Evolutionary conservation across 2,329 filamentous ascomycete genomes (phyloP).

Genomic region (Exophiala aquamarina): DNA sequence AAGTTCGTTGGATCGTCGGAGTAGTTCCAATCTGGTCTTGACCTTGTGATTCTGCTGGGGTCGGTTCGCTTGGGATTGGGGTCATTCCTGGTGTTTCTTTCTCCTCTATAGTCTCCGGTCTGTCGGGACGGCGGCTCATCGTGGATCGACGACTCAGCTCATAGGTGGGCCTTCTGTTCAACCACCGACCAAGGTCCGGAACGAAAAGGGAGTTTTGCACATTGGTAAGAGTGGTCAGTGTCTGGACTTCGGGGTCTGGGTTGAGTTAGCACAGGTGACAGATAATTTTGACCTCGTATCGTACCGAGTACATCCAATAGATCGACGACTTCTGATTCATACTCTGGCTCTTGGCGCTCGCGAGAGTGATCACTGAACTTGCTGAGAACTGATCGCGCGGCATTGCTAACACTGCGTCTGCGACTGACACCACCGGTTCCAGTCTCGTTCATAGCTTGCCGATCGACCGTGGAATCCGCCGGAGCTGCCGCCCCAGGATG

Average conservation of each 20-base stretch:
- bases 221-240: slow-evolving; percentile 80
- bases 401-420: slow-evolving; percentile 23
- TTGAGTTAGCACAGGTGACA: slow-evolving; percentile 29
- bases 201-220: slow-evolving; percentile 88
- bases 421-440: slow-evolving; percentile 14
- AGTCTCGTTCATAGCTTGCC: slow-evolving; percentile 17
- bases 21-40: slow-evolving; percentile 14
- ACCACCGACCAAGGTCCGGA: slow-evolving; percentile 71
- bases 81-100: slow-evolving; percentile 43
- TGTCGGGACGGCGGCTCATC: slow-evolving; percentile 6
- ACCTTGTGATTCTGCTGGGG: slow-evolving; percentile 33
- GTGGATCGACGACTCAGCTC: slow-evolving; percentile 46
- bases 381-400: slow-evolving; percentile 26
- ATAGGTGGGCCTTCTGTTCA: slow-evolving; percentile 80
- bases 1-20: slow-evolving; percentile 18
- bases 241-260: slow-evolving; percentile 77
- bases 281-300: slow-evolving; percentile 25
- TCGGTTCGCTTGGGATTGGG: slow-evolving; percentile 37
- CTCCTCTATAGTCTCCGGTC: slow-evolving; percentile 6
- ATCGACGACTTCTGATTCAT: slow-evolving; percentile 64
- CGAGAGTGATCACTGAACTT: slow-evolving; percentile 20
- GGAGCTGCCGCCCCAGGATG: slow-evolving; percentile 4
- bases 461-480: slow-evolving; percentile 10
- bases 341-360: slow-evolving; percentile 43
- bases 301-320: slow-evolving; percentile 67